These are phyloP conservation scores for Teunomyces barrocoloradensis DNA, from an alignment of 805 yeast species.

Conservation along the genomic window DNA sequence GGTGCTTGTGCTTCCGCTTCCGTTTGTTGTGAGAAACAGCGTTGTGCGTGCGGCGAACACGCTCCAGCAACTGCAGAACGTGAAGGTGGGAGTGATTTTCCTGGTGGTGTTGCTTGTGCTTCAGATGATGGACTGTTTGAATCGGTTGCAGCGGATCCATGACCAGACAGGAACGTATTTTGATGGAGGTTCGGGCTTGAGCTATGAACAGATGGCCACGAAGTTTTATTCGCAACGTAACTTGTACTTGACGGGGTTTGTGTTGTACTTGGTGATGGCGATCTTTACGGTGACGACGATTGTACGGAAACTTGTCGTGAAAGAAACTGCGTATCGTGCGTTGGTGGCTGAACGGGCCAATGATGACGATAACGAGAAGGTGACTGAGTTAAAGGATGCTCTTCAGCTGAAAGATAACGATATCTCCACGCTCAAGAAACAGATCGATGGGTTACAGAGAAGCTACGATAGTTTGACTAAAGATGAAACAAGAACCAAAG, in stretches of 20 bases:
- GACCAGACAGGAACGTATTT: slow-evolving; percentile 19
- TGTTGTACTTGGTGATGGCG: slow-evolving; percentile 52
- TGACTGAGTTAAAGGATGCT: slow-evolving; percentile 32
- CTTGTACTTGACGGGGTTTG: slow-evolving; percentile 61
- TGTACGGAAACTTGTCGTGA: slow-evolving; percentile 50
- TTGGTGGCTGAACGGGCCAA: slow-evolving; percentile 9
- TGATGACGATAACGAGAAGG: slow-evolving; percentile 15
- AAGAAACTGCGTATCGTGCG: slow-evolving; percentile 31
- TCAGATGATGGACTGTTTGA: slow-evolving; percentile 55
- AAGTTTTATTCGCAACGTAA: slow-evolving; percentile 65
- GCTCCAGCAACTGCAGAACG: slow-evolving; percentile 36
- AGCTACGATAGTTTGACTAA: slow-evolving; percentile 44
- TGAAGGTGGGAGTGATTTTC: slow-evolving; percentile 45
- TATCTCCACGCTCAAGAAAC: slow-evolving; percentile 47
- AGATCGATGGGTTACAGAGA: slow-evolving; percentile 49
- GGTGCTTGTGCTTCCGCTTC: slow-evolving; percentile 54
- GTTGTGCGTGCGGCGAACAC: slow-evolving; percentile 36
- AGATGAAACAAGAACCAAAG: not conserved
- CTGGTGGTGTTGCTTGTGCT: slow-evolving; percentile 42
- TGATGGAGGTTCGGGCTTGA: slow-evolving; percentile 21
- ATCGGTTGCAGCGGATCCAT: slow-evolving; percentile 33
- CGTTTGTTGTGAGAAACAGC: slow-evolving; percentile 44
- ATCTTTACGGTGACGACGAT: slow-evolving; percentile 54
- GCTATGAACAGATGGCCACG: slow-evolving; percentile 53
- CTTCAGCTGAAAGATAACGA: slow-evolving; percentile 43